Conservation (phyloP, 2,329 filamentous ascomycete species). For the Hymenoscyphus occultus region DNA sequence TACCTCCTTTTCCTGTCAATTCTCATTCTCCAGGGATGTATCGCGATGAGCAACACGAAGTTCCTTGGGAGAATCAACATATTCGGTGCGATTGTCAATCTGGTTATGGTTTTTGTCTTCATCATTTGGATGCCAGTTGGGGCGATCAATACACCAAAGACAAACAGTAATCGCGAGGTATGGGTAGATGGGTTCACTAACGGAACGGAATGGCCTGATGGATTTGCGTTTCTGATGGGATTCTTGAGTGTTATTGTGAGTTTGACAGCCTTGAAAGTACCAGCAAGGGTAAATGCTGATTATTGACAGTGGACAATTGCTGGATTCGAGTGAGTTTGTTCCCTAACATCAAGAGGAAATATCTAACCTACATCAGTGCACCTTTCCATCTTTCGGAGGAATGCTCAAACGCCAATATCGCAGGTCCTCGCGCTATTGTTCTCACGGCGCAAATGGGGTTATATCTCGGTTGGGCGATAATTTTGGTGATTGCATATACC, state of each 20-base stretch:
- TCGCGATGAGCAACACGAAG: constrained; percentile 38
- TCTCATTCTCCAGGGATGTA: constrained; percentile 34
- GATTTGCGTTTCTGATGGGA: constrained; percentile 59
- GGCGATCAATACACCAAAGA: constrained; percentile 17
- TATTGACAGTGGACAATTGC: constrained; percentile 10
- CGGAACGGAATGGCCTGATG: constrained; percentile 56
- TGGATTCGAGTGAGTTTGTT: constrained; percentile 44
- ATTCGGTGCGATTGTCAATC: constrained; percentile 29
- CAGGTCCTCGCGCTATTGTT: constrained; percentile 62
- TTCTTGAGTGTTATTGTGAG: constrained; percentile 56
- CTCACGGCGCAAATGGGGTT: constrained; percentile 57
- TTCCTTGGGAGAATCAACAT: constrained; percentile 23
- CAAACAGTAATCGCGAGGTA: constrained; percentile 11
- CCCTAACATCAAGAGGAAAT: no score
- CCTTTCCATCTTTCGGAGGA: constrained; percentile 65
- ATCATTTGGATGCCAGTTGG: constrained; percentile 30
- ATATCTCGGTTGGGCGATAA: constrained; percentile 62
- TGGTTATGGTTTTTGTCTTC: constrained; percentile 36
- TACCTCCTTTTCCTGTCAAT: constrained; percentile 36
- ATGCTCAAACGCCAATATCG: constrained; percentile 64
- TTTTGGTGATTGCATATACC: constrained; percentile 65
- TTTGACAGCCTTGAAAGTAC: background rate
- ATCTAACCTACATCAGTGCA: constrained; percentile 39
- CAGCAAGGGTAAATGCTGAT: background rate
- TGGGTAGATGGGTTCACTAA: constrained; percentile 45